These are phyloP conservation scores for Ascochyta lentis DNA, from an alignment of 2,329 filamentous ascomycete genomes.

Conservation along the genomic window DNA sequence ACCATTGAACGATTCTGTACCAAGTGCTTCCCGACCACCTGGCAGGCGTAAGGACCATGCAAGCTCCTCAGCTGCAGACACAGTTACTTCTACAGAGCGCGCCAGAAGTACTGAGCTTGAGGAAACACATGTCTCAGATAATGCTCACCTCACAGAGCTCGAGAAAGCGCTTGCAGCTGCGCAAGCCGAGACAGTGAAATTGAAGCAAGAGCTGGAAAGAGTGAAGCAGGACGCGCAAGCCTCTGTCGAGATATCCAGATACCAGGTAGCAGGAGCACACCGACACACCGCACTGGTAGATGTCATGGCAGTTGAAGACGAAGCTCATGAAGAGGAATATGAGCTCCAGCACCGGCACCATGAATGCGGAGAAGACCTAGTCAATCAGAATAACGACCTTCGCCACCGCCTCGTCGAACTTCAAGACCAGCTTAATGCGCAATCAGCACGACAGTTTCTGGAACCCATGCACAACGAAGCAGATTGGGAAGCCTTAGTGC, in stretches of 20 bases:
- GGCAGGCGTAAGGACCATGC: neutral
- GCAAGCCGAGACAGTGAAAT: slow-evolving; percentile 29
- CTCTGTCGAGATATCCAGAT: slow-evolving; percentile 31
- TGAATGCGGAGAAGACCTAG: slow-evolving; percentile 18
- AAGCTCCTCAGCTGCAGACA: neutral
- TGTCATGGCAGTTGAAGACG: neutral
- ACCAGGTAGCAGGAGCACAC: slow-evolving; percentile 22
- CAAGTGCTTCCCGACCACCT: neutral
- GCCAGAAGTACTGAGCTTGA: neutral
- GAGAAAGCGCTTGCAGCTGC: slow-evolving; percentile 35
- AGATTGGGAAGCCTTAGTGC: slow-evolving; percentile 39
- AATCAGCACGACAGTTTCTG: slow-evolving; percentile 15
- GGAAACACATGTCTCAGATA: neutral
- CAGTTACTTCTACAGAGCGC: neutral
- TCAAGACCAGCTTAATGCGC: slow-evolving; percentile 33
- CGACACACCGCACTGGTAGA: neutral
- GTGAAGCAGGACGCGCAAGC: slow-evolving; percentile 27
- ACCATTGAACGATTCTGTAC: neutral
- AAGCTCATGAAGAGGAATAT: neutral
- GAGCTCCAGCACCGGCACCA: neutral
- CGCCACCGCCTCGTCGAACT: slow-evolving; percentile 33
- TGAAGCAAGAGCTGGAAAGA: slow-evolving; percentile 36
- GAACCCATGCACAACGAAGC: slow-evolving; percentile 12
- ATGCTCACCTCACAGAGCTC: slow-evolving; percentile 32
- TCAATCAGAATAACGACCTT: slow-evolving; percentile 34